Conservation (phyloP, 495 filamentous ascomycete genomes). For the Cryomyces antarcticus region DNA sequence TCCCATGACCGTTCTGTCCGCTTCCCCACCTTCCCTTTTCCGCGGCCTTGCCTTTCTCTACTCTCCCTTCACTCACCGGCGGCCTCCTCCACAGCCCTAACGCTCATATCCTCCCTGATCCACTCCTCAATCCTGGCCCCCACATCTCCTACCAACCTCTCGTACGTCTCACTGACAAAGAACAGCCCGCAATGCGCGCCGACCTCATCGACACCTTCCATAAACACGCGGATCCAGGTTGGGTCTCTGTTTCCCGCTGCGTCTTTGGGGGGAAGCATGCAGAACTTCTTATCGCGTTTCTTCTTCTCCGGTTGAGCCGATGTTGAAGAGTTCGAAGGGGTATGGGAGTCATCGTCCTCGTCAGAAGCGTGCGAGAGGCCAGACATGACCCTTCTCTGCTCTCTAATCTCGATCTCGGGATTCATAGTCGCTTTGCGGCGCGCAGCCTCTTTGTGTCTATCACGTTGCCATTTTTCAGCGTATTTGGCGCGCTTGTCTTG, state of each 20-base stretch:
- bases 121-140: constrained; percentile 47
- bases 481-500: constrained; percentile 8
- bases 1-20: too few relatives aligned
- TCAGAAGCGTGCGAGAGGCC: neutral
- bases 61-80: too few relatives aligned
- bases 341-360: neutral
- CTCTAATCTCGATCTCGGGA: constrained; percentile 1
- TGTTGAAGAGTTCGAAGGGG: neutral
- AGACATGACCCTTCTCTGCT: constrained; percentile 3
- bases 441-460: neutral
- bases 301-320: constrained; percentile 5
- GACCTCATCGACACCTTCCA: constrained; percentile 70
- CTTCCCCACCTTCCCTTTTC: too few relatives aligned
- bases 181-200: constrained; percentile 73
- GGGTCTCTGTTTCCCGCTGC: constrained; percentile 32
- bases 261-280: constrained; percentile 39
- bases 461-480: constrained; percentile 1
- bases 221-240: constrained; percentile 55
- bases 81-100: neutral
- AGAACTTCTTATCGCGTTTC: constrained; percentile 41
- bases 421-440: too few relatives aligned
- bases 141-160: constrained; percentile 55
- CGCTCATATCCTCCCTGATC: constrained; percentile 34
- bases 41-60: too few relatives aligned
- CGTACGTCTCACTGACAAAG: constrained; percentile 44